phyloP scores from a whole-genome alignment of 441 rosid species.

The Flueggea neowawraea region DNA sequence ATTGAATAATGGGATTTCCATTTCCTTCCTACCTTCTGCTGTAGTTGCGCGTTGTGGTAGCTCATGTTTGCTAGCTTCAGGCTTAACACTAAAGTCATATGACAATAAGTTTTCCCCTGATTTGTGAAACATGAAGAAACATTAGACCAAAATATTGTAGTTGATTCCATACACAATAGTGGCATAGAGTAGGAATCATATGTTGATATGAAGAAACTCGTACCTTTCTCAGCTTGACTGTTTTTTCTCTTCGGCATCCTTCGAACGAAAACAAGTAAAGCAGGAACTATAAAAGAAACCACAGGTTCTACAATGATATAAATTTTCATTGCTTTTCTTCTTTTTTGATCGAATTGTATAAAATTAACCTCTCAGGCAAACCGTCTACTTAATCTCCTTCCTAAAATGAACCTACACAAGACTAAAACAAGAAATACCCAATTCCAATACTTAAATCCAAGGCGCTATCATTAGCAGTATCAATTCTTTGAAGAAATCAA shows the following conservation, averaged over 20 bases:
- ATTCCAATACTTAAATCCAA: too few relatives aligned
- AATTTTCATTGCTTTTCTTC: too few relatives aligned
- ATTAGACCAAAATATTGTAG: background rate
- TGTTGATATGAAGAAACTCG: background rate
- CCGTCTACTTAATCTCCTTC: too few relatives aligned
- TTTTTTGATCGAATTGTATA: too few relatives aligned
- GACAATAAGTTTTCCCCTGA: background rate
- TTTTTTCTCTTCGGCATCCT: background rate
- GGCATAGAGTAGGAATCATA: background rate
- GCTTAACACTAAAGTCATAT: background rate
- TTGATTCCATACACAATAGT: too few relatives aligned
- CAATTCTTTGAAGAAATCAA: too few relatives aligned
- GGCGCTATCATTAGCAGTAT: too few relatives aligned
- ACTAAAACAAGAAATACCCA: too few relatives aligned
- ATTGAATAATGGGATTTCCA: background rate
- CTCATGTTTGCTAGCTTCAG: background rate
- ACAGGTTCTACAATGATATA: too few relatives aligned
- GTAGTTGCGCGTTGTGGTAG: background rate
- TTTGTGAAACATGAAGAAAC: background rate
- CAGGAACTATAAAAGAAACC: background rate
- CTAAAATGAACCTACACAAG: too few relatives aligned
- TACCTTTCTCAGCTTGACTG: background rate
- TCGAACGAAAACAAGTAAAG: background rate
- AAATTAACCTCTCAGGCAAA: too few relatives aligned
- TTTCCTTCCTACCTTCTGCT: background rate